Conservation (phyloP, 83 land plant genomes). For the Thuja plicata region DNA sequence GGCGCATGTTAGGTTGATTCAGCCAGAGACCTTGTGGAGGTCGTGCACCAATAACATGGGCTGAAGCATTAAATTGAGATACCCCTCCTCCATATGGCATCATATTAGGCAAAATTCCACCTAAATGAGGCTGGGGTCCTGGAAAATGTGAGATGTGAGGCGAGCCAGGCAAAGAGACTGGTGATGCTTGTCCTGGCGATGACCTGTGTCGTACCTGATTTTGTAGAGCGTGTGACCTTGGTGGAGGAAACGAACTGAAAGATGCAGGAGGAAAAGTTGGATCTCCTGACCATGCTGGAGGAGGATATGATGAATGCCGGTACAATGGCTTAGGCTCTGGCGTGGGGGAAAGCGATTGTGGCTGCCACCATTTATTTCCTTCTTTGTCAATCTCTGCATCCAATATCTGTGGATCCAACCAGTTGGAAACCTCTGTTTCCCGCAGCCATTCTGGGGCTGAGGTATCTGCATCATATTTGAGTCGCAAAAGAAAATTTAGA, state of each 20-base stretch:
- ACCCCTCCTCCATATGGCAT: constrained; percentile 34
- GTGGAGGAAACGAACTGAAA: constrained; percentile 50
- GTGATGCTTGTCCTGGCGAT: constrained; percentile 31
- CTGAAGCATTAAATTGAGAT: constrained; percentile 29
- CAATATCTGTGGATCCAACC: constrained; percentile 59
- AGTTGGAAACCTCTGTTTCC: constrained; percentile 43
- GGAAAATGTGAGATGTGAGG: constrained; percentile 31
- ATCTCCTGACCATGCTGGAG: constrained; percentile 36
- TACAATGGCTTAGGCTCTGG: constrained; percentile 36
- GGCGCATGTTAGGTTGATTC: constrained; percentile 36
- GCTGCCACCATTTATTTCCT: constrained; percentile 69
- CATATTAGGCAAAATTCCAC: constrained; percentile 27
- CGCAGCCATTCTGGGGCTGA: constrained; percentile 61
- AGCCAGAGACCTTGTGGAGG: constrained; percentile 37
- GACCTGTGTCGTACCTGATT: constrained; percentile 28
- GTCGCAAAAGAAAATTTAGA: neutral
- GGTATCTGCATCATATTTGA: constrained; percentile 34
- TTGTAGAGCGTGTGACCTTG: constrained; percentile 38
- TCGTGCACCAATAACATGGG: constrained; percentile 25
- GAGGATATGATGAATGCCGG: constrained; percentile 65
- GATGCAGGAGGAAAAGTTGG: constrained; percentile 46
- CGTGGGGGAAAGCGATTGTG: constrained; percentile 40
- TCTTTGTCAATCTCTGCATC: constrained; percentile 53
- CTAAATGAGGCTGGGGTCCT: constrained; percentile 32
- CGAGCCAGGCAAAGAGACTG: constrained; percentile 36